Percentiles rank a stretch among this genome's conserved stretches.
phyloP scores from a whole-genome alignment of 1,284 basidiomycete species.

The Jaminaea rosea region DNA sequence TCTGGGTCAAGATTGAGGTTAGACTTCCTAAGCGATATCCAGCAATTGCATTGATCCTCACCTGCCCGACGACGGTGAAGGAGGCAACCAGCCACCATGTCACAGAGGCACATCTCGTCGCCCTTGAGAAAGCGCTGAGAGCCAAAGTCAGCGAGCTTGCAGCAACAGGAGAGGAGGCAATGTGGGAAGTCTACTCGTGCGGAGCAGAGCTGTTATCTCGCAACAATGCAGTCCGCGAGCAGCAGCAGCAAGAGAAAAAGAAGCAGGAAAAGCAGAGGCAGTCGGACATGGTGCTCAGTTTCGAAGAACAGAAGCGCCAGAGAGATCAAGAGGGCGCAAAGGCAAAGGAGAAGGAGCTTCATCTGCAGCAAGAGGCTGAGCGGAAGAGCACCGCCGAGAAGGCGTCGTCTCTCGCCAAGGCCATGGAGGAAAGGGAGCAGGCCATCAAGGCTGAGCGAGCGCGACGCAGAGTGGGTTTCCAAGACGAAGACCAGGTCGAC shows the following conservation, averaged over 20 bases:
- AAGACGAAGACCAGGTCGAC: too few relatives aligned
- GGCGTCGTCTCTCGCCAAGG: background rate
- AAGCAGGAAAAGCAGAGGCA: background rate
- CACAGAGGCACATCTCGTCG: background rate
- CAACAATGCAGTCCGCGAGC: background rate
- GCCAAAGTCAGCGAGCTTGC: background rate
- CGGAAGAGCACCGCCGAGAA: background rate
- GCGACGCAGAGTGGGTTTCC: background rate
- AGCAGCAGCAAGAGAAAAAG: background rate
- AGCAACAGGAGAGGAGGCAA: background rate
- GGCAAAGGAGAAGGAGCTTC: background rate
- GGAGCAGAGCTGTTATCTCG: background rate
- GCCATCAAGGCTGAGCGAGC: background rate
- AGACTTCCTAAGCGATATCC: background rate
- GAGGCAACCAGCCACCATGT: background rate
- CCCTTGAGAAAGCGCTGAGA: background rate
- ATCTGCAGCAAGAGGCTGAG: background rate
- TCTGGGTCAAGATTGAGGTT: background rate
- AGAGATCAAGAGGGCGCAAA: background rate
- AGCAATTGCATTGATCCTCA: background rate
- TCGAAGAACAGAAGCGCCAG: background rate
- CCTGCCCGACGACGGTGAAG: background rate
- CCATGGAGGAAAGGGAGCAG: background rate
- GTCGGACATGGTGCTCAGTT: background rate
- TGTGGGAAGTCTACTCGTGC: constrained; percentile 1